Base-by-base conservation (phyloP, 352 stramenopile genomes). In the Phytophthora parvispora region DNA sequence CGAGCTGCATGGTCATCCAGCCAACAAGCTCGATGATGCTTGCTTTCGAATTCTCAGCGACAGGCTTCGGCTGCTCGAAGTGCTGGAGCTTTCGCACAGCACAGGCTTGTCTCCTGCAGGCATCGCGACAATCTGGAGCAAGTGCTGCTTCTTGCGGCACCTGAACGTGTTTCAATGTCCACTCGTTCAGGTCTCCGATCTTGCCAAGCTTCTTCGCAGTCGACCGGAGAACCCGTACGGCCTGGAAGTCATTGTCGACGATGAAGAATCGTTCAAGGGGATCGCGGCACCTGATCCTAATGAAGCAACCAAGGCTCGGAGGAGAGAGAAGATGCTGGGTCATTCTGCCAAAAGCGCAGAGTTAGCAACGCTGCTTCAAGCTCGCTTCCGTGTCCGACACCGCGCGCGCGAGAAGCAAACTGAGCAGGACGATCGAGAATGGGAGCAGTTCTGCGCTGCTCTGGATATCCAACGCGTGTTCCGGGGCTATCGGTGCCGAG, bases 391-490 rank as follows among this genome's bases (percentile, higher is more conserved):
- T 29, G 63, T 74, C 4, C 62, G 74, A 47, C 64, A 66, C n/a
- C 72, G 65, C 4, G 71, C 67, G 6, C 43, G 77, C 5, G 55
- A 65, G 36, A 79, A 80, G 40, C 57, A 62, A 4, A 38, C 64
- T 15, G 12, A 67, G 9, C 38, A 77, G 9, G 49, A 81, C 27
- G 42, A 70, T 4, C 64, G 64, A 7, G 73, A 84, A 4, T 90
- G 80, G 81, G 68, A 71, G 29, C 53, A 77, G 36, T 84, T 88
- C 28, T 91, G 83, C 59, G 76, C 75, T 10, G 81, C 82, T 0
- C 45, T 89, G 20, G 81, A 92, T 27, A 92, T 93, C 10, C 84
- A 94, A 45, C 81, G 84, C 9, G 59, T 89, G 0, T 69, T 67
- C n/a, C 70, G 80, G 51, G 86, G 86, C 1, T 87, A 74, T 28